Evolutionary conservation across 2,329 filamentous ascomycete genomes (phyloP).

Genomic region (Xenoacremonium recifei): DNA sequence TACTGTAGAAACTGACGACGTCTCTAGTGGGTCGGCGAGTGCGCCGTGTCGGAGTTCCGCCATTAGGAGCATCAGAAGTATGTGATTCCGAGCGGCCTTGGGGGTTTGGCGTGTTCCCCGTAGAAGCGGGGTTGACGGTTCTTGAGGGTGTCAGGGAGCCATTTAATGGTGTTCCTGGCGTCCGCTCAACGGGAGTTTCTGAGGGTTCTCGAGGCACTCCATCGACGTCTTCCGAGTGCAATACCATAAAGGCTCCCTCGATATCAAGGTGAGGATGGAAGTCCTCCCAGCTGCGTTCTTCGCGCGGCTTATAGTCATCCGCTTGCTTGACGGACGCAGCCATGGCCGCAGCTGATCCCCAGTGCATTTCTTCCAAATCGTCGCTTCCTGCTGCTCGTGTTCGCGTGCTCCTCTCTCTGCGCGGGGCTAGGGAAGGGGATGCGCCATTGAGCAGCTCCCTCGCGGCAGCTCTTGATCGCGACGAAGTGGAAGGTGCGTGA

Average conservation of each 20-base stretch:
- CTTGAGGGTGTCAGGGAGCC: conserved; percentile 47
- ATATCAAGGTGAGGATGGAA: conserved; percentile 96
- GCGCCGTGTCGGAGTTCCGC: conserved; percentile 34
- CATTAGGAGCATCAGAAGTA: conserved; percentile 28
- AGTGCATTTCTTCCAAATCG: conserved; percentile 63
- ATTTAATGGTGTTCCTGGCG: conserved; percentile 31
- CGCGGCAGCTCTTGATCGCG: conserved; percentile 51
- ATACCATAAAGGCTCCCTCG: conserved; percentile 74
- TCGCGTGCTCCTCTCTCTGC: conserved; percentile 57
- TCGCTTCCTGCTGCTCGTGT: conserved; percentile 52
- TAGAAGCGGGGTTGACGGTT: conserved; percentile 42
- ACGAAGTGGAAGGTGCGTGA: conserved; percentile 39
- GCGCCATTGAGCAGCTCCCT: conserved; percentile 41
- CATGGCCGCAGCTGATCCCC: conserved; percentile 84
- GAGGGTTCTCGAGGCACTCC: conserved; percentile 52
- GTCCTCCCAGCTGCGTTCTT: conserved; percentile 96
- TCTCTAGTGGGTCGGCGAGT: conserved; percentile 49
- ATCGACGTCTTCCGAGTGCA: conserved; percentile 82
- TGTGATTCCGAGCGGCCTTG: conserved; percentile 32
- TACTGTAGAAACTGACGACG: conserved; percentile 52
- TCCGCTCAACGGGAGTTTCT: conserved; percentile 33
- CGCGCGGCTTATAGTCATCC: conserved; percentile 94
- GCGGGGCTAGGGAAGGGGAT: conserved; percentile 45
- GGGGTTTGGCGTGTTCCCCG: conserved; percentile 42
- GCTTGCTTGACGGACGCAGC: conserved; percentile 85